Base-by-base conservation (phyloP, 2,329 filamentous ascomycete genomes). In the Trichoderma sp. region DNA sequence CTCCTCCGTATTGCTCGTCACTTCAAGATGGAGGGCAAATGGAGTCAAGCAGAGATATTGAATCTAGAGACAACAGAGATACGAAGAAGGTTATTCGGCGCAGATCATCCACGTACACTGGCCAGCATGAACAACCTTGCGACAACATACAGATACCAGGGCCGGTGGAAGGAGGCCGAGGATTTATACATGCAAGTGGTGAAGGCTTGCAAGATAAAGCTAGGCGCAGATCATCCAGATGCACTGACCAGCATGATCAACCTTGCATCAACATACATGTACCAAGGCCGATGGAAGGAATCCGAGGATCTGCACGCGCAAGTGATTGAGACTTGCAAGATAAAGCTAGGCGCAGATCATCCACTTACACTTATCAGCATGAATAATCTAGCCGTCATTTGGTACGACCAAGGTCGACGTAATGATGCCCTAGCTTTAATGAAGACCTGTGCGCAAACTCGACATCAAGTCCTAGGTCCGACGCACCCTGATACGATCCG, bases 361-460 rank as follows among this genome's bases (percentile, higher is more conserved):
- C 39, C 39, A 43, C 0, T 4, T 43, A 43, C 39, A 43, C 39
- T 43, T 15, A 3, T 2, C 15, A 43, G 36, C 36, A 43, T 43
- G 36, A 0, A 4, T 3, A 43, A 18, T 18, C 0, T 43, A 1
- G 36, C 36, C 14, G 7, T 18, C 1, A 18, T 6, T 3, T 47
- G 39, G 39, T 11, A 47, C n/a, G 5, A 8, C 2, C 39, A 47
- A 47, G 39, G 39, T 47, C 39, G 39, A 47, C 7, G n/a, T 47
- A n/a, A 47, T 47, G 39, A 47, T 47, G 39, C 39, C 18, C 39
- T 47, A 47, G 18, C 18, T 47, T 47, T 47, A 11, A 47, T 47
- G 18, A 47, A 11, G 39, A 47, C 7, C 18, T 47, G 39, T 47
- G 39, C 39, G 15, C 39, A 47, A 47, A n/a, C 39, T 47, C 39